A percentile compares a stretch with the other conserved stretches of the same genome.
Evolutionary conservation across 352 stramenopile species (phyloP).

Genomic region (Pythium rhizo-oryzae): DNA sequence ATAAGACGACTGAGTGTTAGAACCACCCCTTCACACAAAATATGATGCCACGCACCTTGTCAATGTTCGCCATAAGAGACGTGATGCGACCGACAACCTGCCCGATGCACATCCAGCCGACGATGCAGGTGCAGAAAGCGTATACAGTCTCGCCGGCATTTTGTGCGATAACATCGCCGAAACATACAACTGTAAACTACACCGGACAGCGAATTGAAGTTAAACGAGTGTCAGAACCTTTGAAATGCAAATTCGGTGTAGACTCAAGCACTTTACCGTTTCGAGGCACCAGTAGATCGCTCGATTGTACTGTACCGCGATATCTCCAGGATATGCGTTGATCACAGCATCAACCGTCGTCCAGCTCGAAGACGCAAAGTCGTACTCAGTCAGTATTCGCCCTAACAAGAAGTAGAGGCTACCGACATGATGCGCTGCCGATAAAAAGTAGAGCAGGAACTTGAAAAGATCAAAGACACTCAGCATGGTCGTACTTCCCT

Average conservation of each 20-base stretch:
- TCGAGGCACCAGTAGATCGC: conserved; percentile 80
- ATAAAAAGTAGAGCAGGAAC: conserved; percentile 33
- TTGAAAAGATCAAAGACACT: conserved; percentile 37
- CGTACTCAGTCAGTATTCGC: conserved; percentile 13
- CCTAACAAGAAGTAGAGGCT: conserved; percentile 36
- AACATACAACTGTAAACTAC: conserved; percentile 82
- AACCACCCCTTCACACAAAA: too few species aligned
- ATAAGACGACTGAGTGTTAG: too few species aligned
- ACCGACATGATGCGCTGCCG: conserved; percentile 31
- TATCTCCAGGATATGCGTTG: conserved; percentile 42
- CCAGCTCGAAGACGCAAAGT: conserved; percentile 39
- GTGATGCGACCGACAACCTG: conserved; percentile 74
- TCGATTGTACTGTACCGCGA: conserved; percentile 61
- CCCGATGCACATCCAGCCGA: conserved; percentile 77
- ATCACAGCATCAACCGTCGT: conserved; percentile 57
- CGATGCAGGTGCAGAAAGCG: conserved; percentile 57
- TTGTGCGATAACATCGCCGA: conserved; percentile 61
- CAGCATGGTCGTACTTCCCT: conserved; percentile 24
- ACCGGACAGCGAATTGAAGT: not conserved
- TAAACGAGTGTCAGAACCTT: too few species aligned
- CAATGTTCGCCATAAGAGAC: conserved; percentile 60
- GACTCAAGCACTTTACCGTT: conserved; percentile 44
- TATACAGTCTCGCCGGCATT: conserved; percentile 64
- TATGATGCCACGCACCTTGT: conserved; percentile 41
- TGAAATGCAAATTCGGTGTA: conserved; percentile 24